These are phyloP conservation scores for Globisporangium solare DNA, from an alignment of 352 stramenopile genomes.

Conservation along the genomic window DNA sequence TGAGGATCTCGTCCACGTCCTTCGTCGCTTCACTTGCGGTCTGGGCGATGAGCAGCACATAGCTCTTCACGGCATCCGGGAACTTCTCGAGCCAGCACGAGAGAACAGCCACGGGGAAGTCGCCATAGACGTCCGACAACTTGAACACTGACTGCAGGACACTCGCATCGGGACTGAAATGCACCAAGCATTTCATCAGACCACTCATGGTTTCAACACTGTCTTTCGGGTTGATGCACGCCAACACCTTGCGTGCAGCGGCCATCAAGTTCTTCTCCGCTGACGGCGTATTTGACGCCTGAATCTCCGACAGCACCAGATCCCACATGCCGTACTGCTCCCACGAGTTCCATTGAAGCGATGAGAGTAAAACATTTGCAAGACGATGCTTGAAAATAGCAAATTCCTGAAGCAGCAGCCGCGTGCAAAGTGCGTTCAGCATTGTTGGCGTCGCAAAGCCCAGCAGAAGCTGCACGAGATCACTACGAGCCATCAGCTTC, in stretches of 20 bases:
- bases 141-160: constrained; percentile 79
- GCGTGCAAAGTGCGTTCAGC: constrained; percentile 50
- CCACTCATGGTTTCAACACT: constrained; percentile 70
- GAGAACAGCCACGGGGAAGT: constrained; percentile 66
- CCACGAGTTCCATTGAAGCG: constrained; percentile 79
- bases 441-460: constrained; percentile 55
- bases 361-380: constrained; percentile 67
- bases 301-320: constrained; percentile 62
- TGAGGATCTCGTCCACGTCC: constrained; percentile 47
- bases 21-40: constrained; percentile 30
- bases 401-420: constrained; percentile 74
- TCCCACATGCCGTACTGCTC: constrained; percentile 82
- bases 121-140: constrained; percentile 49
- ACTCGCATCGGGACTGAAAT: constrained; percentile 57
- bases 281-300: constrained; percentile 26
- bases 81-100: constrained; percentile 71
- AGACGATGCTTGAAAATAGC: constrained; percentile 64
- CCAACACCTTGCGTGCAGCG: constrained; percentile 71
- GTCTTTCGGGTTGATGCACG: constrained; percentile 67
- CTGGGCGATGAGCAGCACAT: constrained; percentile 46
- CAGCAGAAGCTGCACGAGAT: constrained; percentile 62
- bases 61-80: constrained; percentile 46
- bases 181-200: constrained; percentile 70
- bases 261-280: constrained; percentile 53
- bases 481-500: constrained; percentile 56